Evolutionary conservation across 192 early-diverging fungal species (phyloP).

Genomic region (Podila epicladia): DNA sequence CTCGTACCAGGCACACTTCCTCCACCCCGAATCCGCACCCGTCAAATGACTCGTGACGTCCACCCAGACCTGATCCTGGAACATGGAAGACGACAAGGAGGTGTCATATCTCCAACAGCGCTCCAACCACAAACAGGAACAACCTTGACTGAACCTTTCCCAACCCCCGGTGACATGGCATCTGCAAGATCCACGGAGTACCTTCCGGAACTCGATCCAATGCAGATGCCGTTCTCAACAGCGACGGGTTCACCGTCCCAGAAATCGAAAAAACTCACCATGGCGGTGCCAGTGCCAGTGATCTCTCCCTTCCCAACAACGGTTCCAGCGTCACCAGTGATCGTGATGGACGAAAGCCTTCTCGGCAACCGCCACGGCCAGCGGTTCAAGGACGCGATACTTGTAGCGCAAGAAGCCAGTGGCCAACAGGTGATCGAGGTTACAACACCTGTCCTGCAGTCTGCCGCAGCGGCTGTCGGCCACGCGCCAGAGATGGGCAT

Average conservation of each 20-base stretch:
- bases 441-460: neutral
- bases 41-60: neutral
- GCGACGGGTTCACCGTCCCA: neutral
- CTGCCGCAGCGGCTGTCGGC: neutral
- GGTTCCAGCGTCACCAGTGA: neutral
- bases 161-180: neutral
- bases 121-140: neutral
- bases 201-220: neutral
- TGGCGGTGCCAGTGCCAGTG: neutral
- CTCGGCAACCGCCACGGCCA: constrained; percentile 5
- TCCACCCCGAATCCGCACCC: neutral
- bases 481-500: neutral
- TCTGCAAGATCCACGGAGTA: neutral
- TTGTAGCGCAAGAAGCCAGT: constrained; percentile 5
- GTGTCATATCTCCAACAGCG: neutral
- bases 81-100: too few species aligned
- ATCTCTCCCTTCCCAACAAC: neutral
- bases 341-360: constrained; percentile 1
- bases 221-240: neutral
- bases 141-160: neutral
- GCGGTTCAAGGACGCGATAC: constrained; percentile 4
- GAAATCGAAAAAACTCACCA: neutral
- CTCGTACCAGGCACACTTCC: neutral
- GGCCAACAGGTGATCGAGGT: neutral
- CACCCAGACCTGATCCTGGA: neutral